phyloP scores from a whole-genome alignment of 768 basidiomycete species.

The Termitomyces bulborhizus region DNA sequence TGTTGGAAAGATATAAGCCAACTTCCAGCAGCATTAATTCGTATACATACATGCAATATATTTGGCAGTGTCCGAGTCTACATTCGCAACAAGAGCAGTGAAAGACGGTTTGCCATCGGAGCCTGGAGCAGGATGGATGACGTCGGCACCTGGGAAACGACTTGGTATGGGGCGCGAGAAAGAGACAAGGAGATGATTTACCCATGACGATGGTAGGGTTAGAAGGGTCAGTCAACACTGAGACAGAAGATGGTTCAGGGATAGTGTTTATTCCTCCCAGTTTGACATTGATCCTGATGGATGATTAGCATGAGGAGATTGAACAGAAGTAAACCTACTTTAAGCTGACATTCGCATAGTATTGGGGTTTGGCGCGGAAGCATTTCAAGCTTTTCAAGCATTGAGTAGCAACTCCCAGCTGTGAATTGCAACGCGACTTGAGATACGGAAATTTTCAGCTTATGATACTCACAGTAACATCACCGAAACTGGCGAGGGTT shows the following conservation, averaged over 20 bases:
- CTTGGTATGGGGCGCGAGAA: background rate
- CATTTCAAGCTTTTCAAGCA: conserved; percentile 69
- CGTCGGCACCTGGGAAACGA: conserved; percentile 57
- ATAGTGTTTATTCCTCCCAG: conserved; percentile 79
- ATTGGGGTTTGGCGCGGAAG: conserved; percentile 62
- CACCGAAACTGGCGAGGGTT: conserved; percentile 55
- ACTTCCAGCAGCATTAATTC: background rate
- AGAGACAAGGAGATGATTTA: conserved; percentile 17
- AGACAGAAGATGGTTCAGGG: conserved; percentile 62
- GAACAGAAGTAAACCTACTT: conserved; percentile 38
- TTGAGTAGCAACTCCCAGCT: conserved; percentile 76
- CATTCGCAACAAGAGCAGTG: conserved; percentile 73
- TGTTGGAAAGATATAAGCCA: conserved; percentile 17
- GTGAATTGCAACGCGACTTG: background rate
- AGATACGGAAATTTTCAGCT: background rate
- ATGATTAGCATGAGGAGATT: background rate
- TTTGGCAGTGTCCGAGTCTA: conserved; percentile 72
- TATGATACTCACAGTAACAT: conserved; percentile 40
- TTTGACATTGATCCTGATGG: conserved; percentile 70
- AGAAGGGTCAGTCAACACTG: conserved; percentile 58
- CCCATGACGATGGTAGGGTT: conserved; percentile 81
- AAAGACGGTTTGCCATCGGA: conserved; percentile 77
- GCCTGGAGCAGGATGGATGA: conserved; percentile 79
- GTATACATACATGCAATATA: conserved; percentile 40
- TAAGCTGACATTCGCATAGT: conserved; percentile 74